Conservation (phyloP, 2,329 filamentous ascomycete genomes). For the Calonectria hawksworthii region DNA sequence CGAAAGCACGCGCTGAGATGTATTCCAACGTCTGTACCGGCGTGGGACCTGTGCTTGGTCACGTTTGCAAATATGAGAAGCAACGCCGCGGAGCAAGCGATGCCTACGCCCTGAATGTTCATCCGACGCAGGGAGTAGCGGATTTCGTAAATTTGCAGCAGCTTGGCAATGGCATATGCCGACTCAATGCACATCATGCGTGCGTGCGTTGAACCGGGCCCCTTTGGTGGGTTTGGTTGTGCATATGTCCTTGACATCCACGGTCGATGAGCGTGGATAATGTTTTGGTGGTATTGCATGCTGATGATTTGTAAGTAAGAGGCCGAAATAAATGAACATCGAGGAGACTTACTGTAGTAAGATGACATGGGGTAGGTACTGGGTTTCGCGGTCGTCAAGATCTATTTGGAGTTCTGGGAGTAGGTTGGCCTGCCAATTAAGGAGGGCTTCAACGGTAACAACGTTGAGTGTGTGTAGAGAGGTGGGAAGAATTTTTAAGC, state of each 20-base stretch:
- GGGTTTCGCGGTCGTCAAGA: slow-evolving; percentile 28
- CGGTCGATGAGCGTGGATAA: slow-evolving; percentile 44
- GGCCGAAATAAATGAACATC: too few species aligned
- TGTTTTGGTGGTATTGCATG: slow-evolving; percentile 47
- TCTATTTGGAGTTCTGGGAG: slow-evolving; percentile 36
- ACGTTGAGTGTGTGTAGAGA: slow-evolving; percentile 38
- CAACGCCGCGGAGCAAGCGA: slow-evolving; percentile 30
- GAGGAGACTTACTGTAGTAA: slow-evolving; percentile 36
- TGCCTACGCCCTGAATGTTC: slow-evolving; percentile 39
- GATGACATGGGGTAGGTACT: slow-evolving; percentile 43
- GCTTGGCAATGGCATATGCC: slow-evolving; percentile 34
- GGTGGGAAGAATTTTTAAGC: slow-evolving; percentile 28
- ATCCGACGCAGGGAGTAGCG: slow-evolving; percentile 34
- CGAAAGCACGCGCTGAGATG: slow-evolving; percentile 43
- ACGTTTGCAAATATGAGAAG: slow-evolving; percentile 36
- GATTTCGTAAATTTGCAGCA: slow-evolving; percentile 35
- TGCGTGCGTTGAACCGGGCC: slow-evolving; percentile 40
- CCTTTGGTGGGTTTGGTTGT: slow-evolving; percentile 37
- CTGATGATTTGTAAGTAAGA: slow-evolving; percentile 10
- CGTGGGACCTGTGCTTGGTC: slow-evolving; percentile 36
- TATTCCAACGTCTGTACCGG: slow-evolving; percentile 19
- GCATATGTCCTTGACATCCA: slow-evolving; percentile 45
- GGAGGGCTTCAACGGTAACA: slow-evolving; percentile 32
- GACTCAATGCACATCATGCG: slow-evolving; percentile 43
- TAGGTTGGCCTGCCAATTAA: slow-evolving; percentile 39